Evolutionary conservation across 192 early-diverging fungal species (phyloP).

Genomic region (Coemansia guatemalensis): DNA sequence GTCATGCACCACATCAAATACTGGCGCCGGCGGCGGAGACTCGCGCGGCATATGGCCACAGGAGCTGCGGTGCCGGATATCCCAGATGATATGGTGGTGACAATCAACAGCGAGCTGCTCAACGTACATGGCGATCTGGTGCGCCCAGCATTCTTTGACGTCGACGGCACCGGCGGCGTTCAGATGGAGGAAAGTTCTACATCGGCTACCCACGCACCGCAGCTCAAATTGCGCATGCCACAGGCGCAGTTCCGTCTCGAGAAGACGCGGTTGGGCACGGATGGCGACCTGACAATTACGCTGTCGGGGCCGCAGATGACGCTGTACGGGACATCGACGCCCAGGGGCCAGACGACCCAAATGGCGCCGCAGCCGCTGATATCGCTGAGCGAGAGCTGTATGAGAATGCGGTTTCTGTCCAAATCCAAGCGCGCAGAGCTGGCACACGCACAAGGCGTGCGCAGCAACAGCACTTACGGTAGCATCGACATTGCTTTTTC

Average conservation of each 20-base stretch:
- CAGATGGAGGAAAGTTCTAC: not conserved
- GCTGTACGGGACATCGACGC: slow-evolving; percentile 43
- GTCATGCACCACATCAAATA: slow-evolving; percentile 51
- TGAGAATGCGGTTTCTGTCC: slow-evolving; percentile 28
- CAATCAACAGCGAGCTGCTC: slow-evolving; percentile 38
- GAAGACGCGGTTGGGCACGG: slow-evolving; percentile 24
- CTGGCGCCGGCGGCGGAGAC: slow-evolving; percentile 44
- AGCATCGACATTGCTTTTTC: slow-evolving; percentile 48
- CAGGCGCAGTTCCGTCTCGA: slow-evolving; percentile 23
- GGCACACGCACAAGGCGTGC: slow-evolving; percentile 37
- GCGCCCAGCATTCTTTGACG: slow-evolving; percentile 34
- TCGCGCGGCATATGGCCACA: slow-evolving; percentile 44
- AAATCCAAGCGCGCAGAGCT: slow-evolving; percentile 35
- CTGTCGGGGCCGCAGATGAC: slow-evolving; percentile 37
- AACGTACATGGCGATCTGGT: slow-evolving; percentile 44
- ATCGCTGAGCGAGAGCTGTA: slow-evolving; percentile 31
- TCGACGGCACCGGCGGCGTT: slow-evolving; percentile 16
- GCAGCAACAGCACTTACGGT: slow-evolving; percentile 42
- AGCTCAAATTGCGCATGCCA: slow-evolving; percentile 44
- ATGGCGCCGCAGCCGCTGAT: slow-evolving; percentile 36
- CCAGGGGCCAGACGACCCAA: slow-evolving; percentile 21
- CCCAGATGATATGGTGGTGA: slow-evolving; percentile 39
- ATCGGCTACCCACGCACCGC: slow-evolving; percentile 19
- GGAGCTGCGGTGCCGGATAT: slow-evolving; percentile 15
- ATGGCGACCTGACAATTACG: slow-evolving; percentile 25